Percentiles rank a stretch among this genome's conserved stretches.
Conservation (phyloP, 1,284 basidiomycete genomes). For the Paramarasmius palmivorus region DNA sequence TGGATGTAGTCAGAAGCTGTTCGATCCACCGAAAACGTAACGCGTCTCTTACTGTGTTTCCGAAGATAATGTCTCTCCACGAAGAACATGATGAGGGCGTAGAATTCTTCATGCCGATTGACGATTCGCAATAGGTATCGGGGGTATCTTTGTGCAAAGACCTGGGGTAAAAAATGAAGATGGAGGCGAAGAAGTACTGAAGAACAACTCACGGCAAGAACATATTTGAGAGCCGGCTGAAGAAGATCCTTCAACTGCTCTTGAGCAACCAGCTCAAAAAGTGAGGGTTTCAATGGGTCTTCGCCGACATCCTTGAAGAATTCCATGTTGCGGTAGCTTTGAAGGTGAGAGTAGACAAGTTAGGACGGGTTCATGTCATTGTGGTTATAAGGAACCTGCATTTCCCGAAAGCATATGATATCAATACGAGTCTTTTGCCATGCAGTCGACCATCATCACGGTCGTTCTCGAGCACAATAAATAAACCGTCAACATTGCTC, state of each 20-base stretch:
- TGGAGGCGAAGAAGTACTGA: not conserved
- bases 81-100: slow-evolving; percentile 84
- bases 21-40: no score
- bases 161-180: slow-evolving; percentile 44
- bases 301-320: slow-evolving; percentile 76
- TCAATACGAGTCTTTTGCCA: not conserved
- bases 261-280: slow-evolving; percentile 95
- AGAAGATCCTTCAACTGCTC: slow-evolving; percentile 92
- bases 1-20: slow-evolving; percentile 28
- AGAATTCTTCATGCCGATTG: slow-evolving; percentile 96
- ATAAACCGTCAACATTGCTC: no score
- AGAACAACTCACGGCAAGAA: slow-evolving; percentile 71
- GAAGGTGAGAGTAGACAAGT: not conserved
- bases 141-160: slow-evolving; percentile 94
- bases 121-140: slow-evolving; percentile 90
- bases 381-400: not conserved
- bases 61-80: slow-evolving; percentile 91
- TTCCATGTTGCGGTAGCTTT: slow-evolving; percentile 64
- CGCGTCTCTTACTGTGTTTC: slow-evolving; percentile 63
- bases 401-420: not conserved
- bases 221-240: slow-evolving; percentile 95
- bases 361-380: slow-evolving; percentile 5
- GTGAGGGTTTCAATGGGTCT: slow-evolving; percentile 80
- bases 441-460: no score
- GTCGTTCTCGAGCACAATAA: no score